Conservation (phyloP, 2,329 filamentous ascomycete genomes). For the Fusarium graminum region DNA sequence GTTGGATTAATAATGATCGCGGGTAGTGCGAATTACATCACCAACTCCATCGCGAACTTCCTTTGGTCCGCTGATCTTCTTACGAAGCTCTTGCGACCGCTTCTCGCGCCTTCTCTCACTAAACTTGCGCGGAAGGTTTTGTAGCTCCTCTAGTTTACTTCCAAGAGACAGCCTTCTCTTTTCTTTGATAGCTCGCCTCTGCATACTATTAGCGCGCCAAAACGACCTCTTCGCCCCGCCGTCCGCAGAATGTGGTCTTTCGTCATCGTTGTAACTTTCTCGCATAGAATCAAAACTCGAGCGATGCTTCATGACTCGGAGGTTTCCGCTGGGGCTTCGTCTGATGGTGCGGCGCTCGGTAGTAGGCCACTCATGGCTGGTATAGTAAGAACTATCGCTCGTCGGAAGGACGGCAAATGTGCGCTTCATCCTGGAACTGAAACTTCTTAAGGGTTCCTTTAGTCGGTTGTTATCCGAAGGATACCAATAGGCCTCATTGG, state of each 20-base stretch:
- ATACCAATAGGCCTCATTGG: constrained; percentile 60
- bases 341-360: constrained; percentile 70
- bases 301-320: constrained; percentile 69
- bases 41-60: constrained; percentile 71
- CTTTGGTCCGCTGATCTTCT: constrained; percentile 70
- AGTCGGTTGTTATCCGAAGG: constrained; percentile 65
- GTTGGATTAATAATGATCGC: constrained; percentile 35
- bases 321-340: constrained; percentile 70
- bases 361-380: constrained; percentile 52
- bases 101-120: constrained; percentile 72
- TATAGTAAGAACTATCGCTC: constrained; percentile 54
- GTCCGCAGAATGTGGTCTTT: constrained; percentile 55
- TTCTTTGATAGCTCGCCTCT: constrained; percentile 45
- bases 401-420: constrained; percentile 72
- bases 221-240: constrained; percentile 45
- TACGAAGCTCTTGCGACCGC: constrained; percentile 68
- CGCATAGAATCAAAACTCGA: constrained; percentile 62
- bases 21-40: constrained; percentile 62
- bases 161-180: constrained; percentile 58
- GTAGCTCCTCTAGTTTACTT: constrained; percentile 64
- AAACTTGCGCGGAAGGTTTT: constrained; percentile 66
- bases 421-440: constrained; percentile 67
- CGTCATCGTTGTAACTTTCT: constrained; percentile 40
- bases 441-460: constrained; percentile 58
- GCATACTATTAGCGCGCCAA: constrained; percentile 52